Percentiles rank a stretch among this genome's conserved stretches.
phyloP scores from a whole-genome alignment of 2,329 filamentous ascomycete genomes.

The Fusarium nisikadoi region DNA sequence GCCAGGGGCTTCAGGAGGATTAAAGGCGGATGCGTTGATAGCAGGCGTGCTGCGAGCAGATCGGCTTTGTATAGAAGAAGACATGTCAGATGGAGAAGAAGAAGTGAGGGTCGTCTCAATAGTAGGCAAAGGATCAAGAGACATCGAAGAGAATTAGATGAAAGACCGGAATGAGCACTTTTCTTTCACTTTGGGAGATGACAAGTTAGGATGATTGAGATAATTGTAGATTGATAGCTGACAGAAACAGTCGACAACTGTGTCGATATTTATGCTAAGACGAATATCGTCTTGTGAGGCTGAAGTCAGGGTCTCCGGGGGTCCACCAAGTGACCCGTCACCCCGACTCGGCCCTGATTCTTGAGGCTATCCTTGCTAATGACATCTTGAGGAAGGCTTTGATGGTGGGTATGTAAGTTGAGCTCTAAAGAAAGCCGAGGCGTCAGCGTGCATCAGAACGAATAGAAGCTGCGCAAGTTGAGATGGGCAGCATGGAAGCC shows the following conservation, averaged over 20 bases:
- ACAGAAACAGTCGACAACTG: constrained; percentile 7
- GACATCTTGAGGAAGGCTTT: constrained; percentile 33
- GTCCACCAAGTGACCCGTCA: constrained; percentile 10
- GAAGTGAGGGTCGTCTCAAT: constrained; percentile 31
- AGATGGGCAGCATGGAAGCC: constrained; percentile 17
- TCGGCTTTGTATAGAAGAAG: constrained; percentile 31
- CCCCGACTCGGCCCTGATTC: constrained; percentile 35
- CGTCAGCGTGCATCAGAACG: constrained; percentile 10
- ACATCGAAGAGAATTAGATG: constrained; percentile 17
- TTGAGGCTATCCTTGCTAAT: constrained; percentile 37
- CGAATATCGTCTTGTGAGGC: constrained; percentile 1
- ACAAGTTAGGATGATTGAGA: constrained; percentile 1
- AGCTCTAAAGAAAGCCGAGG: constrained; percentile 26
- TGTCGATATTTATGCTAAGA: constrained; percentile 38
- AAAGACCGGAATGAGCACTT: constrained; percentile 3
- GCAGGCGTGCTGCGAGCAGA: constrained; percentile 43
- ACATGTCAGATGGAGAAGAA: constrained; percentile 31
- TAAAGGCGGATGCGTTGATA: constrained; percentile 27
- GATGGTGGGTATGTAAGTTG: constrained; percentile 33
- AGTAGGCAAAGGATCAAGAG: constrained; percentile 26
- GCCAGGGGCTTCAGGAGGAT: constrained; percentile 31
- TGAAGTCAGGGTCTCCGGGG: constrained; percentile 10
- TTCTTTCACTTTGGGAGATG: constrained; percentile 8
- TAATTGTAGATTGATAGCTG: background rate
- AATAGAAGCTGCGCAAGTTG: constrained; percentile 3